Percentiles rank a stretch among this genome's conserved stretches.
These are phyloP conservation scores for Daldinia loculata DNA, from an alignment of 495 filamentous ascomycete species.

Conservation along the genomic window DNA sequence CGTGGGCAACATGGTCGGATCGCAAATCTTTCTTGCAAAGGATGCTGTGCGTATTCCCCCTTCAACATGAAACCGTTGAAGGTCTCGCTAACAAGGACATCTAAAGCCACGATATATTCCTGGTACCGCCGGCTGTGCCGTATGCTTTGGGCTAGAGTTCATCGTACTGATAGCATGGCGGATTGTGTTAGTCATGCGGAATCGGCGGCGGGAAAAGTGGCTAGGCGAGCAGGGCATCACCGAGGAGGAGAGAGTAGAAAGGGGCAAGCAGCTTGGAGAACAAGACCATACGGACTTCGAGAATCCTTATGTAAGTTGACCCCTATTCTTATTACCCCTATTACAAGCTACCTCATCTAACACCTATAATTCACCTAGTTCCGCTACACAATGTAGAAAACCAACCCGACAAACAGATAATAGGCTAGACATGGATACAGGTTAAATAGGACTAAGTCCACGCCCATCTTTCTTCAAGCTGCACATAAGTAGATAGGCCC, in stretches of 20 bases:
- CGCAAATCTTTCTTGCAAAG: conserved; percentile 63
- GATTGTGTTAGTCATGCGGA: conserved; percentile 40
- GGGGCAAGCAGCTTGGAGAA: conserved; percentile 45
- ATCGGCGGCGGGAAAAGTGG: conserved; percentile 39
- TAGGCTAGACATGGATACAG: background rate
- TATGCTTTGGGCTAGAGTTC: conserved; percentile 44
- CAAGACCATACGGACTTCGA: conserved; percentile 47
- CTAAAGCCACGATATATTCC: conserved; percentile 43
- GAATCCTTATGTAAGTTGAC: conserved; percentile 41
- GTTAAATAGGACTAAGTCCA: background rate
- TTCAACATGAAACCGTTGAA: background rate
- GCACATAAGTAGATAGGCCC: background rate
- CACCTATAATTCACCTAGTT: conserved; percentile 11
- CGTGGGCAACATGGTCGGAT: conserved; percentile 67
- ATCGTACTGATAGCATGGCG: conserved; percentile 41
- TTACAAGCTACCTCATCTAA: background rate
- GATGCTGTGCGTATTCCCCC: conserved; percentile 46
- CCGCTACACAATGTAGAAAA: conserved; percentile 31
- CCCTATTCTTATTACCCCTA: background rate
- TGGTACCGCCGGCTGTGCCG: conserved; percentile 42
- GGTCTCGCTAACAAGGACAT: conserved; percentile 6
- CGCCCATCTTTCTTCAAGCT: background rate
- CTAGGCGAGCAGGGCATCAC: conserved; percentile 38
- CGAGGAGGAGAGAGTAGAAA: conserved; percentile 43
- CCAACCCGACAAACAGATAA: background rate